phyloP scores from a whole-genome alignment of 139 green algal genomes.

The Chlorella sorokiniana region DNA sequence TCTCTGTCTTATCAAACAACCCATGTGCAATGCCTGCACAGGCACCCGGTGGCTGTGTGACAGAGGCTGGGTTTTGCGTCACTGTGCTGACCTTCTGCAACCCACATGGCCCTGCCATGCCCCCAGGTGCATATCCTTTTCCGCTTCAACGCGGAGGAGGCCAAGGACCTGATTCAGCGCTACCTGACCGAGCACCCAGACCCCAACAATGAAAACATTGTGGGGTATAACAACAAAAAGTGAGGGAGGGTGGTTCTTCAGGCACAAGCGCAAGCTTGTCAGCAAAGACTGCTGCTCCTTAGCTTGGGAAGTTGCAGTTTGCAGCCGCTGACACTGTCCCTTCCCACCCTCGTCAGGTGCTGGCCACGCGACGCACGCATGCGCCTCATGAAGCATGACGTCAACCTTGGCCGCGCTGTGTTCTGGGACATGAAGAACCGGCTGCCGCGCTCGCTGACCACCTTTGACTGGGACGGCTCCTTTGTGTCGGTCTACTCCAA shows the following conservation, averaged over 20 bases:
- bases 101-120: neutral
- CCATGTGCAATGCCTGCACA: neutral
- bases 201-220: constrained; percentile 99
- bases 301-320: no score
- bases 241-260: neutral
- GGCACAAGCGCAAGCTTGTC: neutral
- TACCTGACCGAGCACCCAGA: constrained; percentile 99
- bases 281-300: neutral
- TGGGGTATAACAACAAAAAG: constrained; percentile 97
- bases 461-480: constrained; percentile 97
- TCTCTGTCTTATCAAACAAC: neutral
- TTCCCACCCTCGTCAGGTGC: constrained; percentile 72
- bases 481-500: constrained; percentile 95
- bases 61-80: neutral
- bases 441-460: constrained; percentile 90
- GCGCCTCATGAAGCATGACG: constrained; percentile 99
- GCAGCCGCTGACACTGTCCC: neutral
- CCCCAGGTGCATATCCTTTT: constrained; percentile 79
- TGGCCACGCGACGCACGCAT: constrained; percentile 98
- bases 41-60: neutral
- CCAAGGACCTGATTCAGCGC: constrained; percentile 91
- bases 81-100: neutral
- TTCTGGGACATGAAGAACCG: constrained; percentile 97
- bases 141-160: constrained; percentile 94
- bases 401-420: constrained; percentile 97